phyloP scores from a whole-genome alignment of 1,139 yeast genomes.

The Casaregolazyma suthepensis region DNA sequence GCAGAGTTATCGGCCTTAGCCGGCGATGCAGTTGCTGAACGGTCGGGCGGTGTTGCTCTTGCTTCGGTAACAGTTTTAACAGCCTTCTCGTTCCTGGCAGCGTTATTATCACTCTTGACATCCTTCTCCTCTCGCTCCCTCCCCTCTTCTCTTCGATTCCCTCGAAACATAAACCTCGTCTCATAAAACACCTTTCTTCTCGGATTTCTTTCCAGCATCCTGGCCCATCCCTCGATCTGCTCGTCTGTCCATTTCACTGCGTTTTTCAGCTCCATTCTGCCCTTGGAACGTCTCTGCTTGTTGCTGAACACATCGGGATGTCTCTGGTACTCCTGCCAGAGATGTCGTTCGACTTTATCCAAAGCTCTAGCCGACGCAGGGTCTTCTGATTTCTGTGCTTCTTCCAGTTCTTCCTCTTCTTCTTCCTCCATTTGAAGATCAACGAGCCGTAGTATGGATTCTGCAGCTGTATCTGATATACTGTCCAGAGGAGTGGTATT shows the following conservation, averaged over 20 bases:
- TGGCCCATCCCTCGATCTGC: slow-evolving; percentile 90
- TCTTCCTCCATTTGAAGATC: slow-evolving; percentile 59
- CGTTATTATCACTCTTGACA: neutral
- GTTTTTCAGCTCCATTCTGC: slow-evolving; percentile 47
- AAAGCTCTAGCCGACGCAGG: slow-evolving; percentile 21
- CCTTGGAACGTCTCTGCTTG: slow-evolving; percentile 44
- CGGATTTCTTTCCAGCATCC: slow-evolving; percentile 65
- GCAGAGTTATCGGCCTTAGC: neutral
- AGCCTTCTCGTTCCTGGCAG: neutral
- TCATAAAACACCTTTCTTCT: slow-evolving; percentile 44
- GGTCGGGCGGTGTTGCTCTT: neutral
- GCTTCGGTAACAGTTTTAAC: neutral
- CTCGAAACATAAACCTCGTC: slow-evolving; percentile 47
- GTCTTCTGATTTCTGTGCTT: slow-evolving; percentile 17
- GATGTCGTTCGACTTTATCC: slow-evolving; percentile 42
- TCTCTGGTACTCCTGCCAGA: slow-evolving; percentile 54
- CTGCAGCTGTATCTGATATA: slow-evolving; percentile 42
- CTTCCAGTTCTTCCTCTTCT: slow-evolving; percentile 55
- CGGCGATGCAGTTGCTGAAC: neutral
- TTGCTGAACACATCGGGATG: slow-evolving; percentile 50
- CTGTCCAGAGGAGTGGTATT: slow-evolving; percentile 23
- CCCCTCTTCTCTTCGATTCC: slow-evolving; percentile 6
- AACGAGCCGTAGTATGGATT: slow-evolving; percentile 57
- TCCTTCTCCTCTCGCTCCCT: neutral
- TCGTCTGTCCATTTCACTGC: slow-evolving; percentile 74